Conservation (phyloP, 768 basidiomycete species). For the Pisolithus marmoratus region DNA sequence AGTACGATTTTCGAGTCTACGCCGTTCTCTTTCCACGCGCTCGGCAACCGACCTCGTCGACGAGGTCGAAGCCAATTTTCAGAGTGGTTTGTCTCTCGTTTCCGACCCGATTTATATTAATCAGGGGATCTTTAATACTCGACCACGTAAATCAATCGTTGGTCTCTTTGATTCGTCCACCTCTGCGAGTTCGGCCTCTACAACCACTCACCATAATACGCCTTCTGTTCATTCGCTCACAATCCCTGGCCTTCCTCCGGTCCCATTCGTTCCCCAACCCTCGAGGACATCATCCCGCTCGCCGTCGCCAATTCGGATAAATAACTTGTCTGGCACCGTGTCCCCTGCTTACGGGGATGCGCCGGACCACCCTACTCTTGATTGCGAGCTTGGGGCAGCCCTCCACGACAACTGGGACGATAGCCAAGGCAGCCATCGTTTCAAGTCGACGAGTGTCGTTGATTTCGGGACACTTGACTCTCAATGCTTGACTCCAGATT, state of each 20-base stretch:
- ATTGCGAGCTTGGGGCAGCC: conserved; percentile 53
- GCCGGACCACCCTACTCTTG: conserved; percentile 35
- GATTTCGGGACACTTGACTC: conserved; percentile 39
- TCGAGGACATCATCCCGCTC: conserved; percentile 22
- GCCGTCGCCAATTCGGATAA: conserved; percentile 14
- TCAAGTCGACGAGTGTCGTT: conserved; percentile 51
- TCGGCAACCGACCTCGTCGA: conserved; percentile 14
- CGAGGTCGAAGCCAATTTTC: conserved; percentile 18
- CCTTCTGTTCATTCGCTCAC: conserved; percentile 24
- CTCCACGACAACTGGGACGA: conserved; percentile 28
- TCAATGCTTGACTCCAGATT: conserved; percentile 23
- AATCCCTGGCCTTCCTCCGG: conserved; percentile 30
- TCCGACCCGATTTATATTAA: conserved; percentile 7
- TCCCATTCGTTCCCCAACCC: conserved; percentile 29
- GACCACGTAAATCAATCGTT: conserved; percentile 49
- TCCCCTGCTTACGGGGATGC: conserved; percentile 5
- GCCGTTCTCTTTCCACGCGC: conserved; percentile 20
- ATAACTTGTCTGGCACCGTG: conserved; percentile 2
- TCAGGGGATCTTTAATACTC: conserved; percentile 21
- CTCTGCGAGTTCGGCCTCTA: conserved; percentile 7
- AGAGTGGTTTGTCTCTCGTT: conserved; percentile 17
- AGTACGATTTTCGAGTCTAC: conserved; percentile 25
- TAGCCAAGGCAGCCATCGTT: conserved; percentile 36
- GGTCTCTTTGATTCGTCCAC: conserved; percentile 50
- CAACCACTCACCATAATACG: conserved; percentile 10